Conservation (phyloP, 2,329 filamentous ascomycete species). For the Alternaria gaisen region DNA sequence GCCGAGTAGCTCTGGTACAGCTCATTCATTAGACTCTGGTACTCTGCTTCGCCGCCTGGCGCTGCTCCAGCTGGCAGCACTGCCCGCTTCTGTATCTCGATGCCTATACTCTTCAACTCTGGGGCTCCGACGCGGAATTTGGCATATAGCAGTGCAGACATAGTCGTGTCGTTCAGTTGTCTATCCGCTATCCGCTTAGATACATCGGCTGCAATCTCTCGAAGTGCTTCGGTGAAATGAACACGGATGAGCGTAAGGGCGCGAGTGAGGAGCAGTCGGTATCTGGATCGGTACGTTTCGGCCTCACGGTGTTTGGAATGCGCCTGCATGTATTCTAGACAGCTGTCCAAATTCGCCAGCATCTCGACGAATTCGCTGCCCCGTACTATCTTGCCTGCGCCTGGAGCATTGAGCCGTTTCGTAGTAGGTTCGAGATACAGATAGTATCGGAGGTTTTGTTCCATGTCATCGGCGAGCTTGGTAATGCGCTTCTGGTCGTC, state of each 20-base stretch:
- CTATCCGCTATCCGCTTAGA: conserved; percentile 70
- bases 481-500: conserved; percentile 82
- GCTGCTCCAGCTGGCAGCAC: conserved; percentile 68
- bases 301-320: conserved; percentile 88
- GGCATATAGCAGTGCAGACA: conserved; percentile 75
- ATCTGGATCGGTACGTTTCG: conserved; percentile 85
- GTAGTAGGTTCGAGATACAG: conserved; percentile 92
- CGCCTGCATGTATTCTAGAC: conserved; percentile 88
- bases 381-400: conserved; percentile 84
- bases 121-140: conserved; percentile 74
- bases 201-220: conserved; percentile 69
- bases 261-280: conserved; percentile 79
- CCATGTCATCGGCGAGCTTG: conserved; percentile 81
- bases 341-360: conserved; percentile 85
- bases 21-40: conserved; percentile 71
- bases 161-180: conserved; percentile 75
- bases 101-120: conserved; percentile 70
- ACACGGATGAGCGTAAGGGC: conserved; percentile 73
- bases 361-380: conserved; percentile 88
- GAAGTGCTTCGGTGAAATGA: conserved; percentile 70
- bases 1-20: conserved; percentile 70
- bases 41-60: conserved; percentile 67
- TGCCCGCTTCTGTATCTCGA: conserved; percentile 73
- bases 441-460: conserved; percentile 93
- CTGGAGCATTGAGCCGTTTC: conserved; percentile 87